Evolutionary conservation across 495 filamentous ascomycete species (phyloP), one percentile per base, ranked within the genome.

Genomic region (Hypoxylon fuscum): DNA sequence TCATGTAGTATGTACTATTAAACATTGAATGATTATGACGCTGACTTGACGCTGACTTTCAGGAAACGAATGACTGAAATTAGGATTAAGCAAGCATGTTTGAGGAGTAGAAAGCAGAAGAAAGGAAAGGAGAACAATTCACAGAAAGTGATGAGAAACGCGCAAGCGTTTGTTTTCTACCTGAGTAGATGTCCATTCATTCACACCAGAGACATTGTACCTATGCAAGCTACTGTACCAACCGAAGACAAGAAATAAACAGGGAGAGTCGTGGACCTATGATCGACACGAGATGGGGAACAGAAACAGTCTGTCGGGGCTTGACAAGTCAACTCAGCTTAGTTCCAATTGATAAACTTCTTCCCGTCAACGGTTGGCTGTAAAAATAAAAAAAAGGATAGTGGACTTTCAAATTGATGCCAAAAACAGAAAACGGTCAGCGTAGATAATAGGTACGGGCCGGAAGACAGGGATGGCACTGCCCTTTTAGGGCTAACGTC

Each of bases 171-270:
- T 66, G 63, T 57, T 53, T 57, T 58, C 47, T 57, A 53, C 46
- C 35, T 47, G 43, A 23, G 40, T 22, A 15, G 21, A 15, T 55
- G 45, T 21, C 55, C 51, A 56, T 56, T 52, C 7, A 55, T 25
- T 49, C 20, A 51, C 23, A 41, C n/a, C 32, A 66, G 56, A 61
- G 47, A 66, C 56, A 61, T 61, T 62, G 63, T 57, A n/a, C n/a
- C n/a, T n/a, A 66, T 57, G 62, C 62, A 44, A 49, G 52, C 23
- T 66, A n/a, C n/a, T n/a, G n/a, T n/a, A 61, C 51, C 57, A 66
- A 66, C 57, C 47, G 53, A 54, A 57, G 46, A 49, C 53, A 43
- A 37, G 40, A 45, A 57, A 58, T 20, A 43, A 57, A 57, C 52
- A 60, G 50, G 50, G 46, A 52, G 32, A 32, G 61, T 66, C 63